Conservation (phyloP, 2,329 filamentous ascomycete genomes). For the Fusarium sp. region DNA sequence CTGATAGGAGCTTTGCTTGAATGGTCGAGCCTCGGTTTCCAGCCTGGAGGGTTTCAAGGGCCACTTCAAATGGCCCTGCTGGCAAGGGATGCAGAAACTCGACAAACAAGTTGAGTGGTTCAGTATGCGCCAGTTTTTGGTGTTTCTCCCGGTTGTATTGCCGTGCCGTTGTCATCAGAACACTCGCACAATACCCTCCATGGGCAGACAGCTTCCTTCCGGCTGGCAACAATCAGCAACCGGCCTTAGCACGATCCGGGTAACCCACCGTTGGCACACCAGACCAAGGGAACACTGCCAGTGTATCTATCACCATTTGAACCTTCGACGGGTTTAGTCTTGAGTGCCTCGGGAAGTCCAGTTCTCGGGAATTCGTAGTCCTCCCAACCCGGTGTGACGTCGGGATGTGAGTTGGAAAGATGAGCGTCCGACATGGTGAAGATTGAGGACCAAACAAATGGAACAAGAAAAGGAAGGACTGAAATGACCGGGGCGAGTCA, state of each 20-base stretch:
- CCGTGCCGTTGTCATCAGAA: not conserved
- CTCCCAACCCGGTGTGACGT: not conserved
- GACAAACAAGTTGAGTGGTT: not conserved
- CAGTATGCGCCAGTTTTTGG: not conserved
- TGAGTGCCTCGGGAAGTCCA: not conserved
- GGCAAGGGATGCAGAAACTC: not conserved
- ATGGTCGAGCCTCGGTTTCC: not conserved
- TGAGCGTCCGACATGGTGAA: not conserved
- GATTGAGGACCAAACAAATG: not conserved
- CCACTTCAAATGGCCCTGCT: not conserved
- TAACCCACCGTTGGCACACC: not conserved
- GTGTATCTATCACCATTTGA: not conserved
- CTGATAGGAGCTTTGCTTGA: not conserved
- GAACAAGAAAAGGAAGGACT: not conserved
- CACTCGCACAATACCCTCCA: not conserved
- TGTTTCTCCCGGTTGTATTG: not conserved
- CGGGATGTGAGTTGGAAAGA: not conserved
- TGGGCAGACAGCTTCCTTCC: not conserved
- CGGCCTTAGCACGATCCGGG: too few relatives aligned
- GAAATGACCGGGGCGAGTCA: not conserved
- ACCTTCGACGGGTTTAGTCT: not conserved
- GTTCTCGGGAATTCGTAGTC: not conserved
- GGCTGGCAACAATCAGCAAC: not conserved
- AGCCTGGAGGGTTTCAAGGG: not conserved
- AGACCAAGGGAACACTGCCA: not conserved